phyloP scores from a whole-genome alignment of 1,284 basidiomycete species.

The Spongispora temasekensis region DNA sequence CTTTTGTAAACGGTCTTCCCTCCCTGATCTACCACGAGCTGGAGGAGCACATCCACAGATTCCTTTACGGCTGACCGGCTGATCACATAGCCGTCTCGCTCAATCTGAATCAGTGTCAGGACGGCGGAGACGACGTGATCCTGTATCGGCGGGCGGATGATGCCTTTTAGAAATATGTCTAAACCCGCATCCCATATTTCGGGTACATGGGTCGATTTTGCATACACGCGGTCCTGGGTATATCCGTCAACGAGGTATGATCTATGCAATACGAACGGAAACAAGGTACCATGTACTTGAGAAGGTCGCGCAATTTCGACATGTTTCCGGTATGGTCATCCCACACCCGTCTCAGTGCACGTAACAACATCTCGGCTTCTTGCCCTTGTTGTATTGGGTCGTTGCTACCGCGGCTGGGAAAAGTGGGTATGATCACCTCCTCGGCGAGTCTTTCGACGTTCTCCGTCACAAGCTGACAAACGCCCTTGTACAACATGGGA shows the following conservation, averaged over 20 bases:
- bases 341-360: constrained; percentile 86
- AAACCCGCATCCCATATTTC: constrained; percentile 85
- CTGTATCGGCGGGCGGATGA: constrained; percentile 84
- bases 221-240: constrained; percentile 86
- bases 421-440: constrained; percentile 80
- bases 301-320: constrained; percentile 85
- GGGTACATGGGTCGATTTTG: constrained; percentile 69
- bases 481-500: constrained; percentile 87
- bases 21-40: constrained; percentile 57
- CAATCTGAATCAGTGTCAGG: constrained; percentile 85
- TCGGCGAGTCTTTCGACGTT: constrained; percentile 84
- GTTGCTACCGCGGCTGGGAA: constrained; percentile 57
- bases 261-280: neutral
- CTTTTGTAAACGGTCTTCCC: constrained; percentile 76
- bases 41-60: constrained; percentile 85
- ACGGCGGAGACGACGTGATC: constrained; percentile 82
- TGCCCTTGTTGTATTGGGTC: constrained; percentile 66
- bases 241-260: constrained; percentile 19
- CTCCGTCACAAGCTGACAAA: constrained; percentile 76
- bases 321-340: constrained; percentile 93
- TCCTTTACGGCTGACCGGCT: constrained; percentile 90
- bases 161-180: constrained; percentile 82
- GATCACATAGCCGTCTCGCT: constrained; percentile 90
- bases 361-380: constrained; percentile 85
- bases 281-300: constrained; percentile 90